Evolutionary conservation across 148 eudicot genomes (phyloP), one percentile per base, ranked within the genome.

Genomic region (Amaranthus hypochondriacus): DNA sequence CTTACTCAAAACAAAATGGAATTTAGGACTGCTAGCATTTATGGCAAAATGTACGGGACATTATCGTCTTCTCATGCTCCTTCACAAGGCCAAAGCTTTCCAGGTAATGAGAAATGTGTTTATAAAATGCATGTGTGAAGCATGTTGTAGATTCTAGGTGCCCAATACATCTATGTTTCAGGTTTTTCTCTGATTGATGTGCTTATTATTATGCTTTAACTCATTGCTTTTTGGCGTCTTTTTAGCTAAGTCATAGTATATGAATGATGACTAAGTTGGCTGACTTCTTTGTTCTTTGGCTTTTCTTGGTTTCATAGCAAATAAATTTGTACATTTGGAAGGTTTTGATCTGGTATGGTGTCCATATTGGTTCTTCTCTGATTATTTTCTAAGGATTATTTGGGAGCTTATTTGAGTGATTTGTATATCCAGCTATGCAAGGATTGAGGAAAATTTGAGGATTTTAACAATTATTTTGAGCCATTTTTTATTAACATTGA

Each of bases 1-100:
- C 91, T 93, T 46, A 93, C 98, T 50, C 95, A 93, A 70, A 93
- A 93, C 74, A 93, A 91, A 83, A 93, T 93, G 98, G 98, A 93
- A 74, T 93, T 93, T 77, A 85, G 79, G 76, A 83, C 84, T 74
- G 95, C 98, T 73, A 88, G 95, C 80, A 81, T 93, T 6, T 76
- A 81, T 83, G 98, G 98, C 60, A 89, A 81, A 71, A 85, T 78
- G 69, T 91, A 89, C 64, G 92, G 88, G 68, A 59, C 75, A 50
- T 72, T 82, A 42, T 56, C 76, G 73, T 77, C 79, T 75, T 18
- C 67, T 56, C 77, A 63, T 70, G 85, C 75, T 39, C 52, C 82
- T 48, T 73, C 74, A 58, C 79, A 77, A 48, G 80, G 79, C 66
- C 64, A 53, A 63, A 76, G 73, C 75, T 67, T 74, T 62, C 73